phyloP scores from a whole-genome alignment of 2,329 filamentous ascomycete species.

The Pseudodiploospora longispora region DNA sequence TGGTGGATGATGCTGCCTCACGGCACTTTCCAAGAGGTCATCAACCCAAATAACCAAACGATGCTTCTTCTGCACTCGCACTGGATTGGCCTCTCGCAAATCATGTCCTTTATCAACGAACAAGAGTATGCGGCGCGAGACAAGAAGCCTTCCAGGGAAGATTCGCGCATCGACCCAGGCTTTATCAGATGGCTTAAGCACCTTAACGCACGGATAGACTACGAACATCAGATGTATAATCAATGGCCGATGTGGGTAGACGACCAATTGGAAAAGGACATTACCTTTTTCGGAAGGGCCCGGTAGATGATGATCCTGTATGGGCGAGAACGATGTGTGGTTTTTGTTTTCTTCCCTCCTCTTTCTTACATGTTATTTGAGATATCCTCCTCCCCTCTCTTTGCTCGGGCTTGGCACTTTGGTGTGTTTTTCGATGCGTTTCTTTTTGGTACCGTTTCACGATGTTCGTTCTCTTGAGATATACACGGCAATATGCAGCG shows the following conservation, averaged over 20 bases:
- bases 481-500: no score
- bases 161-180: slow-evolving; percentile 30
- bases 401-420: no score
- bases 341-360: slow-evolving; percentile 8
- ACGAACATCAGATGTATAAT: slow-evolving; percentile 38
- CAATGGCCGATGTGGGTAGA: slow-evolving; percentile 49
- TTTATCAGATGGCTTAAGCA: slow-evolving; percentile 43
- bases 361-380: background rate
- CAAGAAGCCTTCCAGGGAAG: slow-evolving; percentile 17
- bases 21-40: slow-evolving; percentile 40
- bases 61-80: slow-evolving; percentile 42
- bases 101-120: slow-evolving; percentile 42
- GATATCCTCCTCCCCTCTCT: no score
- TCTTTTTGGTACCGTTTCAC: no score
- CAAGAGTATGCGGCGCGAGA: slow-evolving; percentile 28
- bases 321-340: background rate
- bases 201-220: slow-evolving; percentile 39
- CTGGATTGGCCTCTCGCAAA: slow-evolving; percentile 47
- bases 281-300: slow-evolving; percentile 35
- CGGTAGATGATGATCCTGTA: background rate
- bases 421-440: no score
- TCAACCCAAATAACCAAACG: slow-evolving; percentile 38
- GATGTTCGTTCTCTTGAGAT: no score
- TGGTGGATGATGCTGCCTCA: slow-evolving; percentile 54
- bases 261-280: slow-evolving; percentile 36